Evolutionary conservation across 495 filamentous ascomycete species (phyloP).

Genomic region (Polyplosphaeria fusca): DNA sequence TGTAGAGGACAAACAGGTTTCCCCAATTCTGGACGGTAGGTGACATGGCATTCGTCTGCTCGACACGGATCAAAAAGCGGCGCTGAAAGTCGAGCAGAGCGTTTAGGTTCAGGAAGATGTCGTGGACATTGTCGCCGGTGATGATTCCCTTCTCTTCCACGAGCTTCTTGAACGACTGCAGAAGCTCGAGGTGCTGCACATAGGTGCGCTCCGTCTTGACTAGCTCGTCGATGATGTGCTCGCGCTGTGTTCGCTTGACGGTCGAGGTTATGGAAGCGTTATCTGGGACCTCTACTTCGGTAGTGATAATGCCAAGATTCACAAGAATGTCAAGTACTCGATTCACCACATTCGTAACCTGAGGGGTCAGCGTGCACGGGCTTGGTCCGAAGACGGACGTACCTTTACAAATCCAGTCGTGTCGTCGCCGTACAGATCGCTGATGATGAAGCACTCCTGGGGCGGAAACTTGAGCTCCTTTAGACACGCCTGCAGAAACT

Average conservation of each 20-base stretch:
- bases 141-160: conserved; percentile 83
- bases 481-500: conserved; percentile 66
- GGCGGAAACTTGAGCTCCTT: conserved; percentile 70
- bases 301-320: conserved; percentile 60
- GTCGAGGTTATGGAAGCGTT: conserved; percentile 33
- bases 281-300: conserved; percentile 29
- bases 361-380: conserved; percentile 28
- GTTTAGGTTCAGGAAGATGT: conserved; percentile 95
- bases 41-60: conserved; percentile 84
- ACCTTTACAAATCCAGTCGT: conserved; percentile 98
- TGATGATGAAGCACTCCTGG: conserved; percentile 84
- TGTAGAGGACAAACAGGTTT: conserved; percentile 70
- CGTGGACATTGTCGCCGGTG: conserved; percentile 84
- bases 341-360: conserved; percentile 81
- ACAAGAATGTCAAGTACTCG: conserved; percentile 84
- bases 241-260: conserved; percentile 66
- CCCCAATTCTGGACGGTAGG: conserved; percentile 87
- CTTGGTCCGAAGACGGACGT: conserved; percentile 24
- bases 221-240: conserved; percentile 85
- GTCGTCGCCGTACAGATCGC: conserved; percentile 86
- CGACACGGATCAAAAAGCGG: conserved; percentile 88
- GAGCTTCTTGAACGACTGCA: conserved; percentile 88
- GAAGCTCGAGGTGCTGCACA: conserved; percentile 93
- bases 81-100: conserved; percentile 91
- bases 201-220: conserved; percentile 95